Conservation (phyloP, 768 basidiomycete species). For the Phlebiopsis gigantea region DNA sequence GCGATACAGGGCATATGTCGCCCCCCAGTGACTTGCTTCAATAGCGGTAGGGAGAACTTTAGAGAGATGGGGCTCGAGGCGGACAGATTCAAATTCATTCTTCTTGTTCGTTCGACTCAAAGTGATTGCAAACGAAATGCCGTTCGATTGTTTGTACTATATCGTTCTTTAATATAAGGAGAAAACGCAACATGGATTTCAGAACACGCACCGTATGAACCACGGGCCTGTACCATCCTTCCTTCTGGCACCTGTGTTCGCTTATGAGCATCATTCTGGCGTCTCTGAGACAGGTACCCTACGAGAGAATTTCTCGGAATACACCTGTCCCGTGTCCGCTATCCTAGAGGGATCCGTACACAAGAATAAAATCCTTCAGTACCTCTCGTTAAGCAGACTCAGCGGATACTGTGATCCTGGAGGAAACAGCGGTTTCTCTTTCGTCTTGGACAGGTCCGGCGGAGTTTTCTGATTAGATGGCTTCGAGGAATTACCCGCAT, state of each 20-base stretch:
- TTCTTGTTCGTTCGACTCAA: conserved; percentile 69
- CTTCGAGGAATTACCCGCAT: conserved; percentile 84
- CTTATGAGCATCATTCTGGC: neutral
- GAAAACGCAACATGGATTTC: neutral
- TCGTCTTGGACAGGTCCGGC: conserved; percentile 18
- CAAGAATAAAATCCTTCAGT: neutral
- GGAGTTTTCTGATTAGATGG: conserved; percentile 19
- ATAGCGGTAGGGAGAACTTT: conserved; percentile 59
- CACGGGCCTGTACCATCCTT: conserved; percentile 79
- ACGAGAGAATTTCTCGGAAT: conserved; percentile 1
- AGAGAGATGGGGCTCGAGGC: conserved; percentile 70
- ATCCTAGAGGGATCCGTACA: neutral
- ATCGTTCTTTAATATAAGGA: conserved; percentile 6
- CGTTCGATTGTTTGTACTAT: conserved; percentile 37
- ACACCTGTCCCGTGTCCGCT: neutral
- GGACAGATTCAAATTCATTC: conserved; percentile 61
- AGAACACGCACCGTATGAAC: conserved; percentile 61
- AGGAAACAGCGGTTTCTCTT: conserved; percentile 68
- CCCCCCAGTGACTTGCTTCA: conserved; percentile 90
- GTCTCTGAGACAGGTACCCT: neutral
- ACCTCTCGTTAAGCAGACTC: conserved; percentile 77
- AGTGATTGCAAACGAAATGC: conserved; percentile 63
- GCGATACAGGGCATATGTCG: conserved; percentile 81
- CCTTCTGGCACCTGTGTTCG: conserved; percentile 69
- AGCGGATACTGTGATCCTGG: conserved; percentile 82